A percentile compares a stretch with the other conserved stretches of the same genome.
phyloP scores from a whole-genome alignment of 805 yeast species.

The Pichia occidentalis region DNA sequence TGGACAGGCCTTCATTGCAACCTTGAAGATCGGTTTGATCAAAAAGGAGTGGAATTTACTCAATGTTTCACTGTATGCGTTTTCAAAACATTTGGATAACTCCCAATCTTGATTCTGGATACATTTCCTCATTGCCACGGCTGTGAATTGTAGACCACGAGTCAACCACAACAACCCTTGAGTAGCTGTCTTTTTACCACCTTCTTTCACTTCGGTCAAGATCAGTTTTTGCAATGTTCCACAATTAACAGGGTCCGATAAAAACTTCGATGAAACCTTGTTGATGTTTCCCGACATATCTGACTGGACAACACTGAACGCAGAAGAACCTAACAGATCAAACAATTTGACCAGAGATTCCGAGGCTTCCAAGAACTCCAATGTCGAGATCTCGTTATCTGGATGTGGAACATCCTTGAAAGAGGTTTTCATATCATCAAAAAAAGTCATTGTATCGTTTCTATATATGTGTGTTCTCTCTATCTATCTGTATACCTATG shows the following conservation, averaged over 20 bases:
- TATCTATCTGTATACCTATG: no score
- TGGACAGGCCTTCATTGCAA: constrained; percentile 95
- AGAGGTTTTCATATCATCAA: constrained; percentile 68
- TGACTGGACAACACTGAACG: constrained; percentile 76
- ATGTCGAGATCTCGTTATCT: constrained; percentile 61
- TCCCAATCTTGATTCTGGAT: constrained; percentile 57
- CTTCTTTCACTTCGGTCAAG: constrained; percentile 59
- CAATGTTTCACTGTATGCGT: constrained; percentile 76
- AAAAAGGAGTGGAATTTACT: constrained; percentile 76
- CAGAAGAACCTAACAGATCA: constrained; percentile 78
- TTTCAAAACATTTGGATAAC: constrained; percentile 70
- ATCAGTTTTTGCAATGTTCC: constrained; percentile 75
- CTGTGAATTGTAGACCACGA: constrained; percentile 86
- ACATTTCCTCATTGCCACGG: constrained; percentile 79
- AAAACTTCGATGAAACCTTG: constrained; percentile 62
- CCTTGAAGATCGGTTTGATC: constrained; percentile 78
- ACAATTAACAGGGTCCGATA: constrained; percentile 56
- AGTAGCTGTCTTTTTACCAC: constrained; percentile 66
- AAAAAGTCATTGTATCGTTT: constrained; percentile 37
- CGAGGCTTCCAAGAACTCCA: constrained; percentile 74
- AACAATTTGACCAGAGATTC: constrained; percentile 78
- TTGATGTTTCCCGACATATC: constrained; percentile 84
- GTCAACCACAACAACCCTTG: constrained; percentile 87
- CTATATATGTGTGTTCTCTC: constrained; percentile 1
- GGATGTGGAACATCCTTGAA: constrained; percentile 68